Base-by-base conservation (phyloP, 257 asterid genomes). In the Agastache rugosa region DNA sequence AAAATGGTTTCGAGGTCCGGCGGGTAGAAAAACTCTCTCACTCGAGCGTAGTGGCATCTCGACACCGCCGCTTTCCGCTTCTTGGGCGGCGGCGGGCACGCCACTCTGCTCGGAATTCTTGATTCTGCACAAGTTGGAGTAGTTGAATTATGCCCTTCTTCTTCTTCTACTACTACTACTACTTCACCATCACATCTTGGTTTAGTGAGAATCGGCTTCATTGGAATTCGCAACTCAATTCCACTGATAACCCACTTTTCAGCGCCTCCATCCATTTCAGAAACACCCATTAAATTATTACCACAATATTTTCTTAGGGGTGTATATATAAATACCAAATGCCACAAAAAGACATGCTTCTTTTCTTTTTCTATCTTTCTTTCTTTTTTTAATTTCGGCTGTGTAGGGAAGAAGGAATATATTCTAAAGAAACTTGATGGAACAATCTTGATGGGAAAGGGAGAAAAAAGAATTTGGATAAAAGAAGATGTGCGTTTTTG, bases 21-120 rank as follows among this genome's bases (percentile, higher is more conserved):
- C 0, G 83, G 85, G 37, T 27, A 34, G 59, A 82, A 85, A 53
- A 79, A 82, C 63, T 79, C 78, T 22, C 51, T 71, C 44, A 63
- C 76, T 16, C 66, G 77, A 3, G 42, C 35, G 41, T 20, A 69
- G 60, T 76, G 63, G 70, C 79, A 76, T 9, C 65, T 70, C 0
- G 74, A 60, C 25, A 81, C 59, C 20, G 51, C 72, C 23, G 82
- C 42, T 16, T 82, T 85, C 16, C 76, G 83, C 77, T 82, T 85
- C 80, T 78, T 84, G 0, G 85, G 86, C 1, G 89, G 78, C 48
- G 86, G 86, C 2, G 89, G 89, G 34, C 89, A 85, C 8, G 71
- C 3, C 81, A 79, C 23, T 2, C 15, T 67, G 16, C 48, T 51
- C 9, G 83, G 79, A 27, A 85, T 85, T 69, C 85, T 85, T 27